Percentiles rank a stretch among this genome's conserved stretches.
phyloP scores from a whole-genome alignment of 1,139 yeast species.

The Pichia sp. region DNA sequence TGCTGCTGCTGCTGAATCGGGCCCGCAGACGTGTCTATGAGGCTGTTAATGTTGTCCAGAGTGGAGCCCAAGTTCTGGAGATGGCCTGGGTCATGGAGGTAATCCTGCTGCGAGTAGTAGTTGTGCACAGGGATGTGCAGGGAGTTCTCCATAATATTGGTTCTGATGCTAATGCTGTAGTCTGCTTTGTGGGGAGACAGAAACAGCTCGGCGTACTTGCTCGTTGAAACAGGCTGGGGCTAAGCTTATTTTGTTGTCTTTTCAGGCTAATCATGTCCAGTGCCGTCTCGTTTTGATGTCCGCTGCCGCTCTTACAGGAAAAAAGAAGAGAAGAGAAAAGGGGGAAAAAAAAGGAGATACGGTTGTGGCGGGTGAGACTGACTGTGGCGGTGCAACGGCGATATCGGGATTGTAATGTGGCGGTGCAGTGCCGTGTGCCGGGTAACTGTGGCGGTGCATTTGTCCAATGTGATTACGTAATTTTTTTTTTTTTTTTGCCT shows the following conservation, averaged over 20 bases:
- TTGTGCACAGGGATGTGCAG: conserved; percentile 12
- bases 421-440: not conserved
- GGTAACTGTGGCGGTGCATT: not conserved
- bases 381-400: not conserved
- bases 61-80: conserved; percentile 6
- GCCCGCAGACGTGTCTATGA: conserved; percentile 4
- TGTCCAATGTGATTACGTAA: not conserved
- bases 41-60: conserved; percentile 10
- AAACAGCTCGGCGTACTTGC: too few species aligned
- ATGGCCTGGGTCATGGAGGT: not conserved
- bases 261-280: not conserved
- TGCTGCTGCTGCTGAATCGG: not conserved
- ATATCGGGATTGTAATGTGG: not conserved
- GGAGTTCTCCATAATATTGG: conserved; percentile 12
- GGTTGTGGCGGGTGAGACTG: not conserved
- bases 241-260: not conserved
- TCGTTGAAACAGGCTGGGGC: too few species aligned
- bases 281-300: not conserved
- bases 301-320: not conserved
- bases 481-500: not conserved
- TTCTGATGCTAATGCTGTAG: not conserved
- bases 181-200: not conserved
- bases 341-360: not conserved
- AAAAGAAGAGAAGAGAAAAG: not conserved
- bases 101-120: conserved; percentile 15